phyloP scores from a whole-genome alignment of 352 stramenopile species.

The Phytopythium ostracodes region DNA sequence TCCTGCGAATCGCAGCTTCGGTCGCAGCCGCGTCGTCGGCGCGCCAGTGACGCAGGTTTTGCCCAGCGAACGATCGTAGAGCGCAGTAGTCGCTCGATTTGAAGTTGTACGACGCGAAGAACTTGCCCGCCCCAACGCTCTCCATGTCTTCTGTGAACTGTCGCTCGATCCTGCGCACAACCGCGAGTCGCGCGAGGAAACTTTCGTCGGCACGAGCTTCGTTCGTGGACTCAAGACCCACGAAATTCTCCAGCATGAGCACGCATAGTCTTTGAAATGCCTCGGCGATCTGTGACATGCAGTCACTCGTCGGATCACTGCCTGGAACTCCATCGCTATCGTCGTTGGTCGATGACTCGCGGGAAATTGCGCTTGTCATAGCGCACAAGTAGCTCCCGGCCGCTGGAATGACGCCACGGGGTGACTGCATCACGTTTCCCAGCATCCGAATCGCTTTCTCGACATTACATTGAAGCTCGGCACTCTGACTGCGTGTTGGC shows the following conservation, averaged over 20 bases:
- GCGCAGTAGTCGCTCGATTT: slow-evolving; percentile 7
- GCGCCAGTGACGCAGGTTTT: neutral
- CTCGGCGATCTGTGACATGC: neutral
- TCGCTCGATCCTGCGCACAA: neutral
- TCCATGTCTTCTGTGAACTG: neutral
- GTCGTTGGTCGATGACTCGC: neutral
- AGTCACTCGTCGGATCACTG: neutral
- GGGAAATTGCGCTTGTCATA: neutral
- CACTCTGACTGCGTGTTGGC: neutral
- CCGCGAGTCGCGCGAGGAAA: neutral
- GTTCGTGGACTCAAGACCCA: neutral
- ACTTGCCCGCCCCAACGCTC: slow-evolving; percentile 1
- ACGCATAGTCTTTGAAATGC: neutral
- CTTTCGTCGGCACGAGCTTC: neutral
- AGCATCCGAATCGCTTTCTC: slow-evolving; percentile 1
- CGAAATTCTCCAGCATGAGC: neutral
- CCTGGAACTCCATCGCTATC: neutral
- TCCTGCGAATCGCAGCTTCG: neutral
- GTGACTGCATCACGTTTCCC: neutral
- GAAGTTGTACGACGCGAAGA: slow-evolving; percentile 9
- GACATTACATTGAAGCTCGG: neutral
- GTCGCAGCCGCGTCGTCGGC: neutral
- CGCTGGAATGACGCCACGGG: neutral
- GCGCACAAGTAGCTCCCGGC: slow-evolving; percentile 4
- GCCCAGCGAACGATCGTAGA: neutral